Conservation (phyloP, 208 protist species). For the Tritrichomonas musculus region DNA sequence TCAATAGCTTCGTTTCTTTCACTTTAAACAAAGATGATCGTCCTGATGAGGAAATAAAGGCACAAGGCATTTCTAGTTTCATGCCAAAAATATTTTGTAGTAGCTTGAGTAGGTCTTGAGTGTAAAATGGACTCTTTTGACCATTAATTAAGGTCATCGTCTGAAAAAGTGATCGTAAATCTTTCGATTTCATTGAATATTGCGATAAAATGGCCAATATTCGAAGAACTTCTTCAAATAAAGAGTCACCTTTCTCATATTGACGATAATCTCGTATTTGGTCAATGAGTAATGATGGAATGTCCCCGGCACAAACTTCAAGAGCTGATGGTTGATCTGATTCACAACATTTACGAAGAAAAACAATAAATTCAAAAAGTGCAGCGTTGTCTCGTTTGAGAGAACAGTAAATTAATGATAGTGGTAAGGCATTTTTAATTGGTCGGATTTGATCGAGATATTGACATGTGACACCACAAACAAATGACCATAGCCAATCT, state of each 20-base stretch:
- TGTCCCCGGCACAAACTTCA: neutral
- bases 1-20: no score
- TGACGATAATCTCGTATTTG: neutral
- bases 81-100: neutral
- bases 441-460: no score
- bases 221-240: neutral
- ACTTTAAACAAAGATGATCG: no score
- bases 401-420: neutral
- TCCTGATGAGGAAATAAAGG: no score
- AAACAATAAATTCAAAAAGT: neutral
- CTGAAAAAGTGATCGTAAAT: neutral
- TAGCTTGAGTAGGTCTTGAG: neutral
- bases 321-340: neutral
- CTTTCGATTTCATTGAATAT: slow-evolving; percentile 25
- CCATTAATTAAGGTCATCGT: neutral
- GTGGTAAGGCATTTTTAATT: neutral
- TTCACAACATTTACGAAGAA: neutral
- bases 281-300: neutral
- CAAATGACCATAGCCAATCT: neutral
- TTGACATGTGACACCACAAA: neutral
- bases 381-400: neutral
- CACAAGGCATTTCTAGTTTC: no score
- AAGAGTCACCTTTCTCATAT: neutral
- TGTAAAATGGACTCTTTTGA: neutral
- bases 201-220: neutral